A percentile compares a stretch with the other conserved stretches of the same genome.
phyloP scores from a whole-genome alignment of 768 basidiomycete genomes.

The Mrakia frigida region DNA sequence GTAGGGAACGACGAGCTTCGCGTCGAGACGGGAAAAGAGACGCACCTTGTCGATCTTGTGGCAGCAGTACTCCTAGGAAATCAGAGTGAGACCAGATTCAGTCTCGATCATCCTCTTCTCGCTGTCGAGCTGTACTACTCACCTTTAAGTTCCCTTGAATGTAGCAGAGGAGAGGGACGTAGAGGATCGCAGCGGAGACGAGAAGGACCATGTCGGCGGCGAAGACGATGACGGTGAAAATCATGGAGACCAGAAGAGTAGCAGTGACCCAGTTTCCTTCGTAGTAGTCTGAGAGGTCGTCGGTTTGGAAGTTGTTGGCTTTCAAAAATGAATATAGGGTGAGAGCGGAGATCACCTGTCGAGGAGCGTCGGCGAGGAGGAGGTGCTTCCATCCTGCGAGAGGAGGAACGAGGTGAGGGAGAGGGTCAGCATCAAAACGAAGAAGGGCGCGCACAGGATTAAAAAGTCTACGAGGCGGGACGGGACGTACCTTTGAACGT shows the following conservation, averaged over 20 bases:
- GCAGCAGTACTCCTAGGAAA: slow-evolving; percentile 82
- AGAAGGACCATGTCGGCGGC: slow-evolving; percentile 74
- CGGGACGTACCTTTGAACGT: slow-evolving; percentile 80
- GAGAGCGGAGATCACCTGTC: slow-evolving; percentile 94
- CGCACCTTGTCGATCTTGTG: too few relatives aligned
- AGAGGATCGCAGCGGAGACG: slow-evolving; percentile 75
- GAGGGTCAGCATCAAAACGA: background rate
- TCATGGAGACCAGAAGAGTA: slow-evolving; percentile 76
- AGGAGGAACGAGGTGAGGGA: background rate
- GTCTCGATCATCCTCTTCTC: background rate
- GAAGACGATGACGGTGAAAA: slow-evolving; percentile 86
- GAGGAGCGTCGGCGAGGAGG: slow-evolving; percentile 86
- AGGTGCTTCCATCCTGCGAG: slow-evolving; percentile 75
- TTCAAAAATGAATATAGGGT: slow-evolving; percentile 90
- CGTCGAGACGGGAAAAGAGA: too few relatives aligned
- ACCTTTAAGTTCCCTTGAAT: slow-evolving; percentile 97
- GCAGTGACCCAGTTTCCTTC: slow-evolving; percentile 66
- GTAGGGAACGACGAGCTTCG: background rate
- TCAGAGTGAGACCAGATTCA: background rate
- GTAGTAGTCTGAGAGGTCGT: slow-evolving; percentile 49
- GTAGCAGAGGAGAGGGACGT: slow-evolving; percentile 88
- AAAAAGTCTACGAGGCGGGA: too few relatives aligned
- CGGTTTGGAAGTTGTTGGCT: slow-evolving; percentile 67
- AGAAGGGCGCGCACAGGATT: background rate
- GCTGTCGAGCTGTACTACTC: slow-evolving; percentile 27